phyloP scores from a whole-genome alignment of 192 early-diverging fungal species.

The Geosiphon pyriformis region DNA sequence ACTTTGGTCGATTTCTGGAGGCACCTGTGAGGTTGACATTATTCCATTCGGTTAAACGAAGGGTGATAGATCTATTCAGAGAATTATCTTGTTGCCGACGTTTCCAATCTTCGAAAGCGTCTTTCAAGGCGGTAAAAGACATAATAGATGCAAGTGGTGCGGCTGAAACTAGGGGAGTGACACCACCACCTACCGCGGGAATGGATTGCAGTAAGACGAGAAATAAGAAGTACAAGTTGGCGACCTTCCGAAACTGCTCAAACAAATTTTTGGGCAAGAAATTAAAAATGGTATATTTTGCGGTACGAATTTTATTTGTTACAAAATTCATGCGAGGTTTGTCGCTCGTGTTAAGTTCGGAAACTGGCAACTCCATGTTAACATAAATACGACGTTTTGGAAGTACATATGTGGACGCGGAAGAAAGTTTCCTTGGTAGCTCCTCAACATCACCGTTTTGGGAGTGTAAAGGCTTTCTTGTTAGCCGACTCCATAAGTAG shows the following conservation, averaged over 20 bases:
- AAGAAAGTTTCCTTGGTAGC: conserved; percentile 14
- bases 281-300: conserved; percentile 84
- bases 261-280: conserved; percentile 95
- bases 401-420: conserved; percentile 29
- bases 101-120: conserved; percentile 89
- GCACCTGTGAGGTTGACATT: conserved; percentile 51
- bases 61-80: conserved; percentile 66
- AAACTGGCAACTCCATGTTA: conserved; percentile 27
- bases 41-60: conserved; percentile 52
- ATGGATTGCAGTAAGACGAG: conserved; percentile 78
- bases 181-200: conserved; percentile 44
- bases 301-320: conserved; percentile 75
- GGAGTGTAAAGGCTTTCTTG: no score
- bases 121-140: conserved; percentile 74
- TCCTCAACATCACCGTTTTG: background rate
- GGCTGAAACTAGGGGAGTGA: conserved; percentile 72
- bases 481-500: no score
- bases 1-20: conserved; percentile 10
- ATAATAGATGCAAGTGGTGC: conserved; percentile 80
- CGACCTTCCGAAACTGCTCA: conserved; percentile 93
- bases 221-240: conserved; percentile 94
- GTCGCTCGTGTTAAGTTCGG: conserved; percentile 26
- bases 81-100: conserved; percentile 77
- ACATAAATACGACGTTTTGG: conserved; percentile 36
- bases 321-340: conserved; percentile 33